A percentile compares a stretch with the other conserved stretches of the same genome.
Conservation (phyloP, 2,329 filamentous ascomycete genomes). For the Fusarium euwallaceae region DNA sequence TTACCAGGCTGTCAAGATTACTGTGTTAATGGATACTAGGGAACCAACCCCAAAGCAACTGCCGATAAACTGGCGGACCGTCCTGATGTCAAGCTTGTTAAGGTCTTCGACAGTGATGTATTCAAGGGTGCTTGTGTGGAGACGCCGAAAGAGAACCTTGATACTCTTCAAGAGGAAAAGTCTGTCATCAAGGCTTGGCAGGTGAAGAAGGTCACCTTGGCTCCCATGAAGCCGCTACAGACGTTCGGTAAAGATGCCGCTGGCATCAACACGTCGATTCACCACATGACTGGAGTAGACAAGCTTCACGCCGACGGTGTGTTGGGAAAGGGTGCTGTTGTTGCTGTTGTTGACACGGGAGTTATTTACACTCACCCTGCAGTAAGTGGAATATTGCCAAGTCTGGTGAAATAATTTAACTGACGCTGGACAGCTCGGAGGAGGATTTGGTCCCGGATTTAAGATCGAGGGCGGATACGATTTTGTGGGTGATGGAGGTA, state of each 20-base stretch:
- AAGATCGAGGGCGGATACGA: constrained; percentile 46
- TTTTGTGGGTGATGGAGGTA: constrained; percentile 37
- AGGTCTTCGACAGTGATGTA: not conserved
- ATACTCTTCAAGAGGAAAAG: not conserved
- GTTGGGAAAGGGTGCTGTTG: not conserved
- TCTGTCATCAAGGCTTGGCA: constrained; percentile 2
- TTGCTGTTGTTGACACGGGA: not conserved
- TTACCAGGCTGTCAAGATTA: not conserved
- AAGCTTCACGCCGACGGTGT: not conserved
- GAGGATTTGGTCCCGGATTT: constrained; percentile 42
- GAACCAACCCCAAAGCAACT: not conserved
- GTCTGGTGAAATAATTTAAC: not conserved
- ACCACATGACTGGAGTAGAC: constrained; percentile 3
- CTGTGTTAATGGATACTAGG: not conserved
- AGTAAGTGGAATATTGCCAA: not conserved
- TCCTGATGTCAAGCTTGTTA: not conserved
- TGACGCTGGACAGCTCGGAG: constrained; percentile 35
- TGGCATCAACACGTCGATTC: not conserved
- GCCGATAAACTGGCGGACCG: not conserved
- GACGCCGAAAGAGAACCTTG: not conserved
- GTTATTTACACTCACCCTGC: not conserved
- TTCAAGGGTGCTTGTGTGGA: constrained; percentile 1
- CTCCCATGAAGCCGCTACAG: not conserved
- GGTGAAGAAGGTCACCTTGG: not conserved
- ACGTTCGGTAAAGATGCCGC: not conserved